Evolutionary conservation across 2,329 filamentous ascomycete genomes (phyloP).

Genomic region (Diaporthe capsici): DNA sequence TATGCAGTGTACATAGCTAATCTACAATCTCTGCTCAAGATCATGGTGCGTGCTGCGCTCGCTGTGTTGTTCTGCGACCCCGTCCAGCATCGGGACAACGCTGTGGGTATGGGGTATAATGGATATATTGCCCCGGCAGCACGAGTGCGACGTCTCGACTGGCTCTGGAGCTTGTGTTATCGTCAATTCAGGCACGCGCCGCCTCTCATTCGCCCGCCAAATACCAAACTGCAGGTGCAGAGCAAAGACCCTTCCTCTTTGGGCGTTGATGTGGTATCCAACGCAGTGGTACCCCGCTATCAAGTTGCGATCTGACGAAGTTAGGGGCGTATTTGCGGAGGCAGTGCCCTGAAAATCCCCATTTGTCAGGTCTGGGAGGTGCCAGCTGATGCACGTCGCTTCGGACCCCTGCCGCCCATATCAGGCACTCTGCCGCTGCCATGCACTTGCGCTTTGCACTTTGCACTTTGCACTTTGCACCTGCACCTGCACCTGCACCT

Average conservation of each 20-base stretch:
- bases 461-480: neutral
- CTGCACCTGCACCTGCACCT: neutral
- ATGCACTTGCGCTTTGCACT: neutral
- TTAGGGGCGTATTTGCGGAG: conserved; percentile 33
- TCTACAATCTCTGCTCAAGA: neutral
- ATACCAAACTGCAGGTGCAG: conserved; percentile 38
- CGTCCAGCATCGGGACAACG: neutral
- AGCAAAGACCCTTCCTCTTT: conserved; percentile 33
- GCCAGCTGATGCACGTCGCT: conserved; percentile 35
- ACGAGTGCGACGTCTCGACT: conserved; percentile 19
- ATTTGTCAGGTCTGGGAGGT: conserved; percentile 31
- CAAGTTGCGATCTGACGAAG: conserved; percentile 35
- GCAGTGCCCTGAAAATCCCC: conserved; percentile 35
- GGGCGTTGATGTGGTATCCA: conserved; percentile 37
- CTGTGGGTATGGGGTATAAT: conserved; percentile 28
- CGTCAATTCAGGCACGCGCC: conserved; percentile 39
- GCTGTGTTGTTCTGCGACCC: neutral
- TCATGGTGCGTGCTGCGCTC: neutral
- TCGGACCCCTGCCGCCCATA: conserved; percentile 28
- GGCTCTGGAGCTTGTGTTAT: conserved; percentile 31
- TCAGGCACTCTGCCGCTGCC: neutral
- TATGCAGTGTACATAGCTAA: neutral
- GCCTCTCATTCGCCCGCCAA: conserved; percentile 39
- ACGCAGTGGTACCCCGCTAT: conserved; percentile 40
- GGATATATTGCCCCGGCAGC: conserved; percentile 3